Base-by-base conservation (phyloP, 2,329 filamentous ascomycete species). In the Claviceps humidiphila region DNA sequence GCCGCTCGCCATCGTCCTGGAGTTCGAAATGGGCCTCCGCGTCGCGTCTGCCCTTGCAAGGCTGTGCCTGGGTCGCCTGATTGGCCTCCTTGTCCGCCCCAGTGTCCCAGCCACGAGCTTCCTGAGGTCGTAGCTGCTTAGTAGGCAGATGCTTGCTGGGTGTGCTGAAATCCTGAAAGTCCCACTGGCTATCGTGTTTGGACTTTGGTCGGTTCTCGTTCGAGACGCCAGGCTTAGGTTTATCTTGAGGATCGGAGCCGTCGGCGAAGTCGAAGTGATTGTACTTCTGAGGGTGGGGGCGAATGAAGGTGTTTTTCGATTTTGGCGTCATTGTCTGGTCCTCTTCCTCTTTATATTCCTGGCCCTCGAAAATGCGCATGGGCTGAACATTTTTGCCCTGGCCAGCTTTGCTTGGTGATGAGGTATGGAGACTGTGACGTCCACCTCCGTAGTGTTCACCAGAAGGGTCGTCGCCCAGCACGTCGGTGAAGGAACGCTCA, bases 101-200 rank as follows among this genome's bases (percentile, higher is more conserved):
- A 47, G 84, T 82, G 59, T 84, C 85, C 81, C 87, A 94, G 65
- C 93, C 85, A 52, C 87, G 84, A 55, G 83, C 77, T 55, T 93
- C 82, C 62, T 89, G 80, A 41, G 76, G 72, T 54, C 82, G 77
- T 51, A 74, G 63, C 22, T 77, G 66, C 66, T 84, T 86, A 46
- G 75, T 71, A 4, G 77, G 74, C 47, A 80, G 73, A 26, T 70
- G 58, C 74, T 95, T 95, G 58, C 84, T 78, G 0, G 91, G 91
- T 0, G 90, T 95, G 16, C 74, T 72, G 61, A 95, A 95, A 68
- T 95, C 89, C 55, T 88, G 81, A 67, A 97, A 97, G 48, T 82
- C 81, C 89, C 91, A 96, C 56, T 87, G 84, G 57, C 82, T 82
- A 54, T 76, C 72, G 64, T 88, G 83, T 70, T 85, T 87, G 51